A percentile compares a stretch with the other conserved stretches of the same genome.
Evolutionary conservation across 1,139 yeast species (phyloP).

Genomic region (Nakaseomyces uthaithaninus): DNA sequence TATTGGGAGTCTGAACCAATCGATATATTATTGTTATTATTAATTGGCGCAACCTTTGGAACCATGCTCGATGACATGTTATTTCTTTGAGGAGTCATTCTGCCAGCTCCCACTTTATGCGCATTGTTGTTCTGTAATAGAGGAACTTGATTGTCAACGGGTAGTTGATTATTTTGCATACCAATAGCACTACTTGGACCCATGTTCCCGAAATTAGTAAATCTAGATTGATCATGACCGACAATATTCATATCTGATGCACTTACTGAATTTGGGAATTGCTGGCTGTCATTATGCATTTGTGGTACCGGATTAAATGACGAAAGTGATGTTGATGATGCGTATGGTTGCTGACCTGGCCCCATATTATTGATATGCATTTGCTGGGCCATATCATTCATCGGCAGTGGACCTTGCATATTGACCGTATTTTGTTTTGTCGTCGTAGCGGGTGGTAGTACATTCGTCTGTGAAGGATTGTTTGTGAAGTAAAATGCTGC

Average conservation of each 20-base stretch:
- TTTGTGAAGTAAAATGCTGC: slow-evolving; percentile 5
- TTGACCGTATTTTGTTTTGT: background rate
- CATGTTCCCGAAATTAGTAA: background rate
- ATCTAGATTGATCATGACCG: slow-evolving; percentile 4
- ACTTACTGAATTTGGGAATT: background rate
- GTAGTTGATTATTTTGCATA: slow-evolving; percentile 1
- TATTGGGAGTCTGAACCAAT: background rate
- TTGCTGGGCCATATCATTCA: slow-evolving; percentile 2
- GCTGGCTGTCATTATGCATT: background rate
- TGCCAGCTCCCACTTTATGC: slow-evolving; percentile 3
- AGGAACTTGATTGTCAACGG: background rate
- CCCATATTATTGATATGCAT: background rate
- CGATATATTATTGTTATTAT: background rate
- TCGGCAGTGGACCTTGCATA: slow-evolving; percentile 1
- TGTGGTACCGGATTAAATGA: slow-evolving; percentile 5
- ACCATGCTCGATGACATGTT: slow-evolving; percentile 3
- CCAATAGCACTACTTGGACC: background rate
- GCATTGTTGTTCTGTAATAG: slow-evolving; percentile 1
- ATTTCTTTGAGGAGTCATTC: slow-evolving; percentile 5
- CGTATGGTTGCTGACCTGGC: background rate
- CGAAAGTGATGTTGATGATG: slow-evolving; percentile 5
- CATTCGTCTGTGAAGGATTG: slow-evolving; percentile 3
- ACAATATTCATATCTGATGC: slow-evolving; percentile 8
- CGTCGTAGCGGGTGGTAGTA: background rate
- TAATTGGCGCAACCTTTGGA: background rate